Evolutionary conservation across 164 flowering plant genomes (phyloP).

Genomic region (Annona squamosa): DNA sequence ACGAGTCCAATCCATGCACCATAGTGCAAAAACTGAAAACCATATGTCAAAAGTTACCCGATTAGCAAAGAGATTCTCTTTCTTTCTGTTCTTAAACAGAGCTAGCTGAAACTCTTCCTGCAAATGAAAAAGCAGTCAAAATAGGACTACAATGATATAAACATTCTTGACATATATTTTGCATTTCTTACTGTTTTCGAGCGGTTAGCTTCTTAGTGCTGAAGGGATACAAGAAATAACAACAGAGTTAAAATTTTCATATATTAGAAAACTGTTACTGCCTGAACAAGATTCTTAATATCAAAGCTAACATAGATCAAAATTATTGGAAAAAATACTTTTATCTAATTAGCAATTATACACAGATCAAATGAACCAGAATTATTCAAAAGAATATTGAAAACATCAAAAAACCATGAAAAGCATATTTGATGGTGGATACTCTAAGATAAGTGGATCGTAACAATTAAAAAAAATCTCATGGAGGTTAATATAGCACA

Average conservation of each 20-base stretch:
- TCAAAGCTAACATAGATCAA: neutral
- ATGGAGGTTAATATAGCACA: too few relatives aligned
- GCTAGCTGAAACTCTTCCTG: slow-evolving; percentile 98
- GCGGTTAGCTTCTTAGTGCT: neutral
- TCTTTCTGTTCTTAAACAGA: slow-evolving; percentile 78
- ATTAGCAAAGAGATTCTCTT: slow-evolving; percentile 85
- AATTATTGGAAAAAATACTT: neutral
- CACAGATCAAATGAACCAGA: too few relatives aligned
- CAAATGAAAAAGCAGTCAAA: slow-evolving; percentile 14
- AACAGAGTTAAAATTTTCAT: neutral
- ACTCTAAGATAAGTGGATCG: neutral
- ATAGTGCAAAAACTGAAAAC: neutral
- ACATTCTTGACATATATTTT: neutral
- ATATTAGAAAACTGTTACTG: neutral
- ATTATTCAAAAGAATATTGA: too few relatives aligned
- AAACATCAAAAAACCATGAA: neutral
- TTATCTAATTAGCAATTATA: too few relatives aligned
- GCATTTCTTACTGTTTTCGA: neutral
- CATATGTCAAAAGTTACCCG: slow-evolving; percentile 47
- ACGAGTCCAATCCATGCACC: neutral
- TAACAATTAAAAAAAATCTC: too few relatives aligned
- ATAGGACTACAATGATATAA: neutral
- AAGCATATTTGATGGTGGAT: neutral
- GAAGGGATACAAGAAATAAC: neutral
- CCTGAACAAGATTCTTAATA: neutral